A percentile compares a stretch with the other conserved stretches of the same genome.
These are phyloP conservation scores for Citrus trifoliata DNA, from an alignment of 345 rosid genomes.

Conservation along the genomic window DNA sequence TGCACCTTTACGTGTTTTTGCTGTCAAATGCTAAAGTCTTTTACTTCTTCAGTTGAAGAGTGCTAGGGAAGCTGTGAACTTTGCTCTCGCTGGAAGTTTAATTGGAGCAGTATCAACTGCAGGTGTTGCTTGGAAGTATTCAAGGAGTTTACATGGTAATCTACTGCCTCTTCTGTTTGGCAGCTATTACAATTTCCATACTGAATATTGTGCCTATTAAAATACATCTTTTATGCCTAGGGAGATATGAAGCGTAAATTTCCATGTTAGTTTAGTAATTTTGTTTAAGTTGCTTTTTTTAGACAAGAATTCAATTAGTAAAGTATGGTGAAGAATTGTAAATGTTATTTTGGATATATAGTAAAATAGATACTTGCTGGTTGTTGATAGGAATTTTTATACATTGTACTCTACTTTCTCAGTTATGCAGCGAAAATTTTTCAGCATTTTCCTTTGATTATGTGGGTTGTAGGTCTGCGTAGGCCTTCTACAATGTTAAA, in stretches of 20 bases:
- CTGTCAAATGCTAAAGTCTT: neutral
- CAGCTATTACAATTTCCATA: neutral
- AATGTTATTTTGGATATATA: neutral
- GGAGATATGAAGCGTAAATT: neutral
- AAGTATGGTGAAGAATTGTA: neutral
- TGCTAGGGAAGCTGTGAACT: constrained; percentile 66
- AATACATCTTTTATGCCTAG: neutral
- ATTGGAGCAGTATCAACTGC: constrained; percentile 84
- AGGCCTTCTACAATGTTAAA: neutral
- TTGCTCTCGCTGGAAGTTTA: constrained; percentile 52
- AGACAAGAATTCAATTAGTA: neutral
- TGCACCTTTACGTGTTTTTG: neutral
- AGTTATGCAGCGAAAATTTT: neutral
- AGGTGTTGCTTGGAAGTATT: constrained; percentile 86
- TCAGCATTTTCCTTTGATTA: neutral
- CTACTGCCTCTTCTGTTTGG: neutral
- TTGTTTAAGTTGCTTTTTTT: neutral
- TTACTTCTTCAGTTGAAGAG: constrained; percentile 63
- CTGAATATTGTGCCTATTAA: neutral
- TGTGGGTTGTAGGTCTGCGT: neutral
- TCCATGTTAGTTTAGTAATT: neutral
- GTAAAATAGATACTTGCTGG: neutral
- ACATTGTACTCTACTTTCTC: neutral
- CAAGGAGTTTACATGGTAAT: constrained; percentile 79
- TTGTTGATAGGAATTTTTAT: neutral